Percentiles rank a stretch among this genome's conserved stretches.
These are phyloP conservation scores for Marasmius fiardii DNA, from an alignment of 1,284 basidiomycete genomes.

Conservation along the genomic window DNA sequence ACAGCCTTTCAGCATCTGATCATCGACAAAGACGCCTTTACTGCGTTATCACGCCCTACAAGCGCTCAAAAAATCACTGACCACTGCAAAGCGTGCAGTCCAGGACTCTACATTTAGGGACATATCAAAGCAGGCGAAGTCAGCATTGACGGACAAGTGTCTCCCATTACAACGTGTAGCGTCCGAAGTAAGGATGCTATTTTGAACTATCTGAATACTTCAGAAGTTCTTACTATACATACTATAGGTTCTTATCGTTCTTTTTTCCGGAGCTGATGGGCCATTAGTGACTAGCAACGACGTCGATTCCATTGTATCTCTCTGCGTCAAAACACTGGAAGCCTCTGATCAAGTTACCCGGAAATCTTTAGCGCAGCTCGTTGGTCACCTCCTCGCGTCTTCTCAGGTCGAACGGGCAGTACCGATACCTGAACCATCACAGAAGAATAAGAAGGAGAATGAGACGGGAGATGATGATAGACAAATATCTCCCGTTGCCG, in stretches of 20 bases:
- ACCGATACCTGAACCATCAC: conserved; percentile 43
- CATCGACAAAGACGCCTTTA: conserved; percentile 59
- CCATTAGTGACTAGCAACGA: conserved; percentile 58
- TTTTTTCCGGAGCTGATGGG: conserved; percentile 59
- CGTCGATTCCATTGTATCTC: conserved; percentile 69
- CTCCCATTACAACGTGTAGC: conserved; percentile 85
- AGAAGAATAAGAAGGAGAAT: conserved; percentile 61
- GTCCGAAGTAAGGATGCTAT: conserved; percentile 56
- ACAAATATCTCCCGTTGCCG: conserved; percentile 33
- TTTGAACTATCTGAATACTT: background rate
- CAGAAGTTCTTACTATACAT: background rate
- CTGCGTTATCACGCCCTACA: conserved; percentile 81
- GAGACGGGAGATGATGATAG: conserved; percentile 55
- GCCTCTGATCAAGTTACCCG: conserved; percentile 83
- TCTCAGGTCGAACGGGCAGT: conserved; percentile 76
- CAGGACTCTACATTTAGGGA: conserved; percentile 82
- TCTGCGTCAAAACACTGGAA: conserved; percentile 79
- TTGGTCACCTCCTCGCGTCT: conserved; percentile 81
- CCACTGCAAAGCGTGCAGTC: conserved; percentile 79
- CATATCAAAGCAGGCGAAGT: conserved; percentile 79
- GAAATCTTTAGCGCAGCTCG: conserved; percentile 72
- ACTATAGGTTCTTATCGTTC: conserved; percentile 57
- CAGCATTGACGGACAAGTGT: conserved; percentile 79
- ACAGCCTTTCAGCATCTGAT: conserved; percentile 8
- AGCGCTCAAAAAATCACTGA: conserved; percentile 74